Evolutionary conservation across 2,329 filamentous ascomycete species (phyloP).

Genomic region (Aspergillus fructus): DNA sequence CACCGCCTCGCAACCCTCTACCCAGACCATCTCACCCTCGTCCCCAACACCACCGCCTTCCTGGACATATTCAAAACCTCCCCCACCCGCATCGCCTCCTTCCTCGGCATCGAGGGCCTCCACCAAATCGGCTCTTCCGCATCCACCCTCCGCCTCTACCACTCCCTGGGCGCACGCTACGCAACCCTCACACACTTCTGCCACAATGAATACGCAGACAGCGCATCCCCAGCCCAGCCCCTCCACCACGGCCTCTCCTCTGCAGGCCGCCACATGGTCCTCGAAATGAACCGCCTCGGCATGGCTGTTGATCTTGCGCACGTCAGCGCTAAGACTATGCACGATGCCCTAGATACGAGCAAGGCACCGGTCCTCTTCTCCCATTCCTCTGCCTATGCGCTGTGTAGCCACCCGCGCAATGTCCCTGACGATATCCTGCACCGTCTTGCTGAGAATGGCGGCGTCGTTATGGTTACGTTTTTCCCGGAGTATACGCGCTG

Average conservation of each 20-base stretch:
- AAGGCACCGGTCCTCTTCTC: slow-evolving; percentile 83
- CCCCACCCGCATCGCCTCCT: slow-evolving; percentile 69
- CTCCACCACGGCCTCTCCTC: slow-evolving; percentile 65
- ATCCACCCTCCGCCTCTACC: slow-evolving; percentile 68
- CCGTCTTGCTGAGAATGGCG: slow-evolving; percentile 70
- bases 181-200: slow-evolving; percentile 91
- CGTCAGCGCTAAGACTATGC: slow-evolving; percentile 76
- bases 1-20: slow-evolving; percentile 24
- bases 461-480: slow-evolving; percentile 91
- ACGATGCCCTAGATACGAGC: slow-evolving; percentile 74
- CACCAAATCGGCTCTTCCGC: slow-evolving; percentile 86
- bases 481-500: slow-evolving; percentile 80
- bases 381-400: slow-evolving; percentile 75
- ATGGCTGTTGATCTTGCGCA: slow-evolving; percentile 93
- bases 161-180: slow-evolving; percentile 79
- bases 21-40: slow-evolving; percentile 4
- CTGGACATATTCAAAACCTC: slow-evolving; percentile 54
- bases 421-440: slow-evolving; percentile 81
- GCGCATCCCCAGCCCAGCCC: slow-evolving; percentile 58
- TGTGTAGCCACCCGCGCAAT: slow-evolving; percentile 88
- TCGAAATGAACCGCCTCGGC: slow-evolving; percentile 91
- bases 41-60: slow-evolving; percentile 22
- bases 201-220: slow-evolving; percentile 85
- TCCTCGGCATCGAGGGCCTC: slow-evolving; percentile 79
- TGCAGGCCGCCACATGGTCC: slow-evolving; percentile 66